Base-by-base conservation (phyloP, 345 rosid species). In the Garcia nutans region DNA sequence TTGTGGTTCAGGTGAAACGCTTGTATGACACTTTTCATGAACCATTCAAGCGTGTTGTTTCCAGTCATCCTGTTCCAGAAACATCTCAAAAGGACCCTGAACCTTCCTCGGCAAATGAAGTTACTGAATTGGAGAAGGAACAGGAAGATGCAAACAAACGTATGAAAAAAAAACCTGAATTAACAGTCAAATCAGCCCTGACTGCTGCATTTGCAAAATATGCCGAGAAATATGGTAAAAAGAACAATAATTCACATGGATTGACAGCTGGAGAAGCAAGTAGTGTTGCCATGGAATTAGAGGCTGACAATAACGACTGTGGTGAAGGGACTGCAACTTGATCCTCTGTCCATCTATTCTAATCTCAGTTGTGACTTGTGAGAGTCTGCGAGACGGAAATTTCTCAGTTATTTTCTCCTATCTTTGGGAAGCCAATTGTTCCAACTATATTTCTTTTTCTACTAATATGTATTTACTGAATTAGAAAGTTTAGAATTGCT, bases 1-100 rank as follows among this genome's bases (percentile, higher is more conserved):
- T 82, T 33, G 68, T 70, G 68, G 28, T 73, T 70, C 77, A 90
- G 99, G 99, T 93, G 66, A 96, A 86, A 78, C 90, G 97, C 78
- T 84, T 96, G 86, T 81, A 93, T 66, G 97, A 93, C 75, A 89
- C 99, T 55, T 92, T 93, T 82, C 98, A 96, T 49, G 97, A 96
- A 76, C 98, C 99, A 70, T 96, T 93, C 85, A 92, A 91, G 89
- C 98, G 92, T 41, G 82, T 73, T 19, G 76, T 82, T 82, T 77
- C 90, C 45, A 84, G 84, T 72, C 81, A 82, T 49, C 85, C 88
- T 54, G 44, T 85, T 81, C 78, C 85, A 19, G 94, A 88, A 78
- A 77, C 84, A 78, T 76, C 86, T 8, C 74, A 66, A 47, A 79
- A 85, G 56, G 86, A 81, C 60, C 28, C 71, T 3, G 91, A 85